A percentile compares a stretch with the other conserved stretches of the same genome.
Conservation (phyloP, 805 yeast species). For the Candida xiaguanensis region DNA sequence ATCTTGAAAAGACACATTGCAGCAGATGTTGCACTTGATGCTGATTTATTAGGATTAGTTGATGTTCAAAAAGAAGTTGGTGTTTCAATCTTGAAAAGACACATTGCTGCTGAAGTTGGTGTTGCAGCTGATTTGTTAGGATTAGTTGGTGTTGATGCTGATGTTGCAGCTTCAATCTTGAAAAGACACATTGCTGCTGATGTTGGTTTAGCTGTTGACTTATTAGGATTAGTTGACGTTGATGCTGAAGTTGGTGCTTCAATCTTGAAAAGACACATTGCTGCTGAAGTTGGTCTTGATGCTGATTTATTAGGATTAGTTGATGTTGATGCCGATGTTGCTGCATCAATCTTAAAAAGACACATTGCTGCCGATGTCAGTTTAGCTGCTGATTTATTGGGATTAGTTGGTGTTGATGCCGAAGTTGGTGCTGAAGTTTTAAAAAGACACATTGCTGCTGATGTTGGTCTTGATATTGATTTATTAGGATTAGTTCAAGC, state of each 20-base stretch:
- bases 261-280: conserved; percentile 2
- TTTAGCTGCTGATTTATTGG: neutral
- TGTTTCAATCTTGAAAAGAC: neutral
- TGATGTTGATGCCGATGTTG: neutral
- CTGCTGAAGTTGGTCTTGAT: neutral
- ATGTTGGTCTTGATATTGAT: neutral
- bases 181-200: neutral
- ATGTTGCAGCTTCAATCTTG: neutral
- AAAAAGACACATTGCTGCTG: conserved; percentile 4
- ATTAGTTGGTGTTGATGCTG: neutral
- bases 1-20: neutral
- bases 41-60: neutral
- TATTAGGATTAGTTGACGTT: conserved; percentile 1
- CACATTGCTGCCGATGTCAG: neutral
- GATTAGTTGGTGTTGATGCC: conserved; percentile 1
- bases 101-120: neutral
- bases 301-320: conserved; percentile 1
- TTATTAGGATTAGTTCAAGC: neutral
- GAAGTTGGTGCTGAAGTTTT: neutral
- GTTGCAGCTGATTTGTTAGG: neutral
- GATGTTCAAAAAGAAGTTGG: neutral
- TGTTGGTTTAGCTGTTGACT: neutral
- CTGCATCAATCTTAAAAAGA: neutral
- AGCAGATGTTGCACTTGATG: neutral
- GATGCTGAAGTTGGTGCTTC: neutral